These are phyloP conservation scores for Westerdykella aurantiaca DNA, from an alignment of 2,329 filamentous ascomycete genomes.

Conservation along the genomic window DNA sequence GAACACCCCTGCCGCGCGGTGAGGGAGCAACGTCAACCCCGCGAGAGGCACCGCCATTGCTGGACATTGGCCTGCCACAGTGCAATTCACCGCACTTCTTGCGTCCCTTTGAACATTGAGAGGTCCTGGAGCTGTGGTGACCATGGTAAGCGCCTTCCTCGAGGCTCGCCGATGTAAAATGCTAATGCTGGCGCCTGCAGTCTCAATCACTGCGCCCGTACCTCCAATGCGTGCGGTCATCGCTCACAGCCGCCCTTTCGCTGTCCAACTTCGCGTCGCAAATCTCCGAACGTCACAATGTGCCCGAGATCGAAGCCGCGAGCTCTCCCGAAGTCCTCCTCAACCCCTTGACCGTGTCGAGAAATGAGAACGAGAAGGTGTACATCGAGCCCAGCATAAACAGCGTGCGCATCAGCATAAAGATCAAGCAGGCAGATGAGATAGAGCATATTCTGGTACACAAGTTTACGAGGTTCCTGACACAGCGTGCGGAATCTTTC, in stretches of 20 bases:
- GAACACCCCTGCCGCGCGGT: conserved; percentile 9
- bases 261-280: conserved; percentile 97
- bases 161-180: background rate
- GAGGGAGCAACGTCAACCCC: conserved; percentile 22
- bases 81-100: conserved; percentile 12
- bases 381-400: conserved; percentile 96
- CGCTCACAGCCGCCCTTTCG: conserved; percentile 86
- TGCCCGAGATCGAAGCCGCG: conserved; percentile 90
- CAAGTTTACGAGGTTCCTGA: conserved; percentile 96
- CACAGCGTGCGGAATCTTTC: conserved; percentile 91
- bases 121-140: conserved; percentile 14
- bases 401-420: conserved; percentile 93
- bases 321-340: conserved; percentile 91
- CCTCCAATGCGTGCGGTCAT: conserved; percentile 91
- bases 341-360: conserved; percentile 81
- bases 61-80: conserved; percentile 30
- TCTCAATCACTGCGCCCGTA: conserved; percentile 97
- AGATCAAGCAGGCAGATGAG: conserved; percentile 99
- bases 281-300: conserved; percentile 93
- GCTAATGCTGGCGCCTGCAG: conserved; percentile 42
- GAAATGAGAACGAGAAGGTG: conserved; percentile 96
- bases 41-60: conserved; percentile 21
- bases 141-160: conserved; percentile 22
- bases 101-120: conserved; percentile 9
- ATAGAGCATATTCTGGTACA: conserved; percentile 97